phyloP scores from a whole-genome alignment of 1,139 yeast genomes.

The Saccharomyces hybrid region DNA sequence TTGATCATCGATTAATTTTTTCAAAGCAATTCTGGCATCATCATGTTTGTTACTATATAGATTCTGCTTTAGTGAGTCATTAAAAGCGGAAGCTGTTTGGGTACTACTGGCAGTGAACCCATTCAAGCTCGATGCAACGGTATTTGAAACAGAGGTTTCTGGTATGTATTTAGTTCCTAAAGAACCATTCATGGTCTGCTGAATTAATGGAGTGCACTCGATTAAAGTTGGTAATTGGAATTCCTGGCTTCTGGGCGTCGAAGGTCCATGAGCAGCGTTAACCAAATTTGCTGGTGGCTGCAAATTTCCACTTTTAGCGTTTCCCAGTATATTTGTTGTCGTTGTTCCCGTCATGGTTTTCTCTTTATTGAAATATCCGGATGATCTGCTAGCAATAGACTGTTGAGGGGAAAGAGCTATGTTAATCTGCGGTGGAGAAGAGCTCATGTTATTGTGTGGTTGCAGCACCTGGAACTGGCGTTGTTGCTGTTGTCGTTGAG shows the following conservation, averaged over 20 bases:
- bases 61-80: neutral
- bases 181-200: constrained; percentile 28
- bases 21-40: constrained; percentile 28
- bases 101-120: neutral
- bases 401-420: neutral
- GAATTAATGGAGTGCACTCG: constrained; percentile 27
- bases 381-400: neutral
- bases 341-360: neutral
- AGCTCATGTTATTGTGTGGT: neutral
- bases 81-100: neutral
- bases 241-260: constrained; percentile 16
- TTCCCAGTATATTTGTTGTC: neutral
- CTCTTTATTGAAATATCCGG: neutral
- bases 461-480: constrained; percentile 13
- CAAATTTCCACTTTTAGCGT: neutral
- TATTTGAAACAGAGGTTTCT: neutral
- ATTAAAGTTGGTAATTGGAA: constrained; percentile 12
- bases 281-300: neutral
- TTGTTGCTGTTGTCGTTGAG: constrained; percentile 1
- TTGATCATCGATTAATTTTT: constrained; percentile 23
- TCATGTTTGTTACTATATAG: constrained; percentile 13
- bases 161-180: constrained; percentile 16
- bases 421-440: neutral
- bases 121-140: neutral
- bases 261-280: constrained; percentile 8